Base-by-base conservation (phyloP, 2,329 filamentous ascomycete genomes). In the Diplocarpon mali region DNA sequence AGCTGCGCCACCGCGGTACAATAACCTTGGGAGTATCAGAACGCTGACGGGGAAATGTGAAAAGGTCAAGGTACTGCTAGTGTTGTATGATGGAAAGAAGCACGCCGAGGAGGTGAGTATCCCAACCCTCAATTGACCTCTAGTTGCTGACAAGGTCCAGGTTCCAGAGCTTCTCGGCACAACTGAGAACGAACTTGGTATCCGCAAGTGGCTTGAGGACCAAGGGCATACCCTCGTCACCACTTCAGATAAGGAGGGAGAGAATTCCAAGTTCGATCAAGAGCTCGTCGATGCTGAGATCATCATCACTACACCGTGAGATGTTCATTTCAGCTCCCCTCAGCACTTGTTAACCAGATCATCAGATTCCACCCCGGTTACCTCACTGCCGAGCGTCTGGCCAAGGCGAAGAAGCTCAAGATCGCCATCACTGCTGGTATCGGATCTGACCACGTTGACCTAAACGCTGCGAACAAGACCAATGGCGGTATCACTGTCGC, bases 331-430 rank as follows among this genome's bases (percentile, higher is more conserved):
- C 15, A 17, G 16, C 28, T 27, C 15, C 16, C n/a, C 12, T 28
- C 35, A n/a, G n/a, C 34, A 31, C 6, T 5, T 17, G 20, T 44
- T 54, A 12, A 54, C 13, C 8, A 13, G 32, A 17, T 10, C 58
- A 17, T 10, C 58, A 93, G 86, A 64, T 96, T 96, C 83, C 90
- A 96, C 75, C 90, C 90, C 44, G 92, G 90, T 54, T 98, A 98
- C 75, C 83, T 98, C 48, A 96, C 85, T 40, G 87, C 86, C 44
- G 90, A 96, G 73, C 89, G 92, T 64, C 80, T 98, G 45, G 87
- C 87, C 61, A 94, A 92, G 74, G 92, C 92, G 57, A 96, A 96
- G 84, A 96, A 98, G 47, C 84, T 98, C 62, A 96, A 96, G 80
- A 74, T 98, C 51, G 90, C 90, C 65, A 71, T 98, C 67, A 98